These are phyloP conservation scores for Sedum album DNA, from an alignment of 164 flowering plant species.

Conservation along the genomic window DNA sequence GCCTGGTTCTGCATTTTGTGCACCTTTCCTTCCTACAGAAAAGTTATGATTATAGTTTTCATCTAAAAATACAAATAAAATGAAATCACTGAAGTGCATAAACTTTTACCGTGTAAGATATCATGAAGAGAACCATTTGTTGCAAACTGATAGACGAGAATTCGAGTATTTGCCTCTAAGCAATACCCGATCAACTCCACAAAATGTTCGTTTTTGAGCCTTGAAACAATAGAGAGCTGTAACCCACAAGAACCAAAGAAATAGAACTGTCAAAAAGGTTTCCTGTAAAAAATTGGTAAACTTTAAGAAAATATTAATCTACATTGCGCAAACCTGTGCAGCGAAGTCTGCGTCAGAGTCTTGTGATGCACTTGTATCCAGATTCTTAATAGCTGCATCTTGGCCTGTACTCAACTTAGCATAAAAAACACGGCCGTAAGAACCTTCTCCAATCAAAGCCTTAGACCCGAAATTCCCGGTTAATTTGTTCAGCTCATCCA, in stretches of 20 bases:
- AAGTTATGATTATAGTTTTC: neutral
- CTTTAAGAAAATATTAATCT: neutral
- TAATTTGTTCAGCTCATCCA: constrained; percentile 50
- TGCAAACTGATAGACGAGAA: constrained; percentile 52
- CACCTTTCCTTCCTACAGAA: constrained; percentile 42
- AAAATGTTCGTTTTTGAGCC: constrained; percentile 54
- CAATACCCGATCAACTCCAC: constrained; percentile 59
- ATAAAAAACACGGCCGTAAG: constrained; percentile 66
- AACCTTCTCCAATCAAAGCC: constrained; percentile 84
- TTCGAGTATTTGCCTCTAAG: constrained; percentile 46
- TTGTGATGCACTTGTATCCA: constrained; percentile 48
- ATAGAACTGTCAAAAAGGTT: too few species aligned
- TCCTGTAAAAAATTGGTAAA: too few species aligned
- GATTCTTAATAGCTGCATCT: constrained; percentile 58
- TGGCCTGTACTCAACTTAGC: constrained; percentile 45
- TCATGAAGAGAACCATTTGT: constrained; percentile 65
- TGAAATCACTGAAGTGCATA: neutral
- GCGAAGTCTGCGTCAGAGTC: constrained; percentile 64
- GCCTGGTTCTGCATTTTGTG: constrained; percentile 49
- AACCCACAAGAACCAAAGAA: too few species aligned
- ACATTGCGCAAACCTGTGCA: constrained; percentile 40
- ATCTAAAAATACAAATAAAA: too few species aligned
- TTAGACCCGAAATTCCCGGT: constrained; percentile 61
- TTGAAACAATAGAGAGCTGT: constrained; percentile 38
- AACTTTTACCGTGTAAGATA: constrained; percentile 45